These are phyloP conservation scores for Castanea crenata DNA, from an alignment of 306 rosid species.

Conservation along the genomic window DNA sequence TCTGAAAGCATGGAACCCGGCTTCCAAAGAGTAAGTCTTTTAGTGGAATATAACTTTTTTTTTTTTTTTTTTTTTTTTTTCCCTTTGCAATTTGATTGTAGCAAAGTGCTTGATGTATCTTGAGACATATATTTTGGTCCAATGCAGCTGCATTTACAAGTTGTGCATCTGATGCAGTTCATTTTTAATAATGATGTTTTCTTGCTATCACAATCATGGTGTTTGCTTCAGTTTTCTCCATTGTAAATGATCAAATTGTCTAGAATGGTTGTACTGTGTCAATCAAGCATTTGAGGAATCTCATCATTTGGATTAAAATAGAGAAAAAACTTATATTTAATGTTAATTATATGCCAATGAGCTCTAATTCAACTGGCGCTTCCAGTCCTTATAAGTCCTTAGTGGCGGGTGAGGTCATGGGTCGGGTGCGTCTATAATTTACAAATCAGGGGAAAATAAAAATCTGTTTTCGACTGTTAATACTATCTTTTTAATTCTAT, in stretches of 20 bases:
- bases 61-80: neutral
- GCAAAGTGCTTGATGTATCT: neutral
- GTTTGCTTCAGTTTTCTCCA: neutral
- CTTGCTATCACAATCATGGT: neutral
- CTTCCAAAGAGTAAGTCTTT: slow-evolving; percentile 58
- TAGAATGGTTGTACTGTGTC: neutral
- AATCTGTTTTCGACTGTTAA: no score
- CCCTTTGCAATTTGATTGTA: neutral
- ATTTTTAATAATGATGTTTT: neutral
- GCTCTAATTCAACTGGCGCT: no score
- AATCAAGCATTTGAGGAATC: neutral
- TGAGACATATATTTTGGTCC: neutral
- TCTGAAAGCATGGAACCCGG: slow-evolving; percentile 94
- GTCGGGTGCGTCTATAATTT: no score
- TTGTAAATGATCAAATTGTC: neutral
- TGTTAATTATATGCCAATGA: no score
- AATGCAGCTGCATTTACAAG: neutral
- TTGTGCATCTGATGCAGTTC: neutral
- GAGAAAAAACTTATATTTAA: no score
- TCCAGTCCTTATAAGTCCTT: no score
- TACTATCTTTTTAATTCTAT: no score
- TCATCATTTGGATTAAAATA: neutral
- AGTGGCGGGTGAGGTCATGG: no score
- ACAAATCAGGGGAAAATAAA: no score
- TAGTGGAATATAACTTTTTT: neutral